Conservation (phyloP, 192 early-diverging fungal species). For the Coemansia pectinata region DNA sequence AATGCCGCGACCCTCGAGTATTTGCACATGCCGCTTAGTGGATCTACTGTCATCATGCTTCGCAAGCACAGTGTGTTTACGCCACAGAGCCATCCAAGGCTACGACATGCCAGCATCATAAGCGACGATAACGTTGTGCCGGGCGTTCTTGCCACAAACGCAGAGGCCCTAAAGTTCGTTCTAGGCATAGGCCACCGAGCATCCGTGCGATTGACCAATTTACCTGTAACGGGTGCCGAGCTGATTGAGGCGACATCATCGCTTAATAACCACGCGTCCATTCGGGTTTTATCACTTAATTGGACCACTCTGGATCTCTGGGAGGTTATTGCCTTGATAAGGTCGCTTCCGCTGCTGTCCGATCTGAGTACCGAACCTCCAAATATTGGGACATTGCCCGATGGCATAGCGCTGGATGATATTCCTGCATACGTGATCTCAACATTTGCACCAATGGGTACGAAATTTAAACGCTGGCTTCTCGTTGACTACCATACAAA, state of each 20-base stretch:
- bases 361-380: neutral
- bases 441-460: neutral
- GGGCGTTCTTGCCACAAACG: neutral
- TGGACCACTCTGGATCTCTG: neutral
- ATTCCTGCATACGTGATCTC: neutral
- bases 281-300: neutral
- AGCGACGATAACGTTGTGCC: neutral
- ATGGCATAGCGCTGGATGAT: neutral
- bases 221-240: neutral
- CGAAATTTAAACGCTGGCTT: neutral
- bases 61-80: neutral
- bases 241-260: neutral
- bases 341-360: neutral
- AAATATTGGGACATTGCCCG: neutral
- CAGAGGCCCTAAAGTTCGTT: neutral
- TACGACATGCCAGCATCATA: neutral
- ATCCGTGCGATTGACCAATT: neutral
- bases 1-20: neutral
- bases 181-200: neutral
- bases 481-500: conserved; percentile 8
- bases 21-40: neutral
- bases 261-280: neutral
- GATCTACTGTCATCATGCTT: neutral
- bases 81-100: neutral
- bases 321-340: neutral